Conservation (phyloP, 768 basidiomycete genomes). For the Lentinula sp. region DNA sequence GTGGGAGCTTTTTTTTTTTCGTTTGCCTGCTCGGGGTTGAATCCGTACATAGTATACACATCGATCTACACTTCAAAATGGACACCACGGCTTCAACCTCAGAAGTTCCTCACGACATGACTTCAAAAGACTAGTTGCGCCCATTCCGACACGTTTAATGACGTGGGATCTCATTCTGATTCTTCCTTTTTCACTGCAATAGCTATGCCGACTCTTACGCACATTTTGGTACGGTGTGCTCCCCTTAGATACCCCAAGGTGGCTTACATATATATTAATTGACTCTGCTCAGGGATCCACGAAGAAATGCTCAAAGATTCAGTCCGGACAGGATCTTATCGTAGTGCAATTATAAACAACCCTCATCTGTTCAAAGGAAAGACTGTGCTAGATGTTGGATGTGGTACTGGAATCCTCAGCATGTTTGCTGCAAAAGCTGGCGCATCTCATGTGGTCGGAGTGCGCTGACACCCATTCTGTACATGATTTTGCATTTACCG, state of each 20-base stretch:
- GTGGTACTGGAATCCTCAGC: conserved; percentile 95
- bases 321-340: conserved; percentile 94
- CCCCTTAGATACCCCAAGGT: conserved; percentile 2
- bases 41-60: not conserved
- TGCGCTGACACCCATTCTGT: conserved; percentile 30
- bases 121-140: conserved; percentile 85
- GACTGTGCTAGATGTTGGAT: conserved; percentile 96
- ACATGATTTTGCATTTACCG: conserved; percentile 3
- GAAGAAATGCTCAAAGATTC: conserved; percentile 99
- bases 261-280: not conserved
- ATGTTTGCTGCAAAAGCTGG: conserved; percentile 99
- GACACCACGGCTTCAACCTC: conserved; percentile 6
- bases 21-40: not conserved
- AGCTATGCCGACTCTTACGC: conserved; percentile 97
- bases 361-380: conserved; percentile 94
- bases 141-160: conserved; percentile 21
- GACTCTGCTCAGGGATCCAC: conserved; percentile 68
- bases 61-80: conserved; percentile 7
- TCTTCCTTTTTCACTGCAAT: conserved; percentile 24
- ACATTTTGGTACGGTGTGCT: conserved; percentile 63
- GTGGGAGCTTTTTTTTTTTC: not conserved
- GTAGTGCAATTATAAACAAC: conserved; percentile 91
- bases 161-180: conserved; percentile 28
- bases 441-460: conserved; percentile 89
- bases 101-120: conserved; percentile 47